Evolutionary conservation across 1,284 basidiomycete species (phyloP), one percentile per base, ranked within the genome.

Genomic region (Boletus smithii): DNA sequence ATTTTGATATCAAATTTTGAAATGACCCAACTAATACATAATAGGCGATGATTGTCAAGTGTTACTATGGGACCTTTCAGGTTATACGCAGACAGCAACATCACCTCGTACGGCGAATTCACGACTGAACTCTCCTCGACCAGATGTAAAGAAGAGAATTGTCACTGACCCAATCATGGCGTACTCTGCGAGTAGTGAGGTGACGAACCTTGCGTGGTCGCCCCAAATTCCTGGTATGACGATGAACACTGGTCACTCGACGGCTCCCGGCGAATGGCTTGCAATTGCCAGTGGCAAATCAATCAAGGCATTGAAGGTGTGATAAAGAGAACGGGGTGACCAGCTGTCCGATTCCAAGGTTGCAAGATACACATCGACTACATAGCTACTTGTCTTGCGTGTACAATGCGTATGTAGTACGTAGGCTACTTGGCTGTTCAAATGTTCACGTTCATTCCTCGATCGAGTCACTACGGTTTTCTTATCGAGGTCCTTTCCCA

Each of bases 31-130:
- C 47, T 57, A 16, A 54, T 32, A 24, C 41, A 22, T 44, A 2
- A 34, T 66, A 95, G 93, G 83, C 51, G 94, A 97, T 67, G 93
- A 97, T 69, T 88, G 87, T 54, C 93, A 95, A 67, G 74, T 95
- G 9, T 73, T 97, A 9, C 68, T 97, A 10, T 97, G 93, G 88
- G 93, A 97, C 66, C 76, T 95, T 17, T 73, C 81, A 36, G 72
- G 74, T 34, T 76, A 83, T 58, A 81, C 79, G 1, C 80, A 81
- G 53, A 71, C 75, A 14, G 73, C 80, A 8, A 72, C 80, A 18
- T 84, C 81, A 20, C 82, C 82, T 29, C 75, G 81, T 32, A 76
- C 78, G 53, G 70, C 83, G 48, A 75, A 79, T 51, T 78, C 84
- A 39, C 77, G 81, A n/a, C 68, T 85, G 50, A 88, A 81, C 66